Evolutionary conservation across 768 basidiomycete species (phyloP), one percentile per base, ranked within the genome.

Genomic region (Lentinus brumalis): DNA sequence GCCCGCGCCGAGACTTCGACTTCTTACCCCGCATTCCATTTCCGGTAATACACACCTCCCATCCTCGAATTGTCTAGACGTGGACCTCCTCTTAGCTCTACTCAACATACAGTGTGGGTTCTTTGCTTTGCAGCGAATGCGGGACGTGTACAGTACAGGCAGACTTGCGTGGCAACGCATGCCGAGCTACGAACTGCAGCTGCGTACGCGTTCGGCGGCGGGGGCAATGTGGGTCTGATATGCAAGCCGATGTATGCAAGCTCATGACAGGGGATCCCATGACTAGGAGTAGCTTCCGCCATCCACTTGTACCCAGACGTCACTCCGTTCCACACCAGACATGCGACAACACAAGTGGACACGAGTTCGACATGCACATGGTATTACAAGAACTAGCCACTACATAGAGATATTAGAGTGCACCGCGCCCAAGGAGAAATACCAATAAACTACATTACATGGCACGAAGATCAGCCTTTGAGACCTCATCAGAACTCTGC

Each of bases 21-120:
- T 56, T 44, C 50, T 50, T 46, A 31, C 54, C 53, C 54, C 60
- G 54, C 60, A 49, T 52, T 49, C 54, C 57, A 31, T 44, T 21
- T 31, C 30, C 35, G 11, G 10, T 46, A 38, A 45, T 31, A 11
- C 5, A 30, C 46, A 49, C 29, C 6, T 18, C 4, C 46, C 4
- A 10, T 49, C 7, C 46, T 49, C 18, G 21, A 30, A 26, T 8
- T 12, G 18, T 49, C 46, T 49, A 26, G 46, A 18, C 46, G 10
- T 10, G 5, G 21, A 49, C 12, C 15, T 18, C 14, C 8, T 44
- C 15, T 5, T 10, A 15, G 18, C 18, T 44, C 18, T 44, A 11
- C 10, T 16, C 42, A n/a, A n/a, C n/a, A n/a, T n/a, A n/a, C n/a
- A n/a, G n/a, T n/a, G n/a, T n/a, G n/a, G n/a, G n/a, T n/a, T n/a